These are phyloP conservation scores for Arthrobotrys musiformis DNA, from an alignment of 2,329 filamentous ascomycete species.

Conservation along the genomic window DNA sequence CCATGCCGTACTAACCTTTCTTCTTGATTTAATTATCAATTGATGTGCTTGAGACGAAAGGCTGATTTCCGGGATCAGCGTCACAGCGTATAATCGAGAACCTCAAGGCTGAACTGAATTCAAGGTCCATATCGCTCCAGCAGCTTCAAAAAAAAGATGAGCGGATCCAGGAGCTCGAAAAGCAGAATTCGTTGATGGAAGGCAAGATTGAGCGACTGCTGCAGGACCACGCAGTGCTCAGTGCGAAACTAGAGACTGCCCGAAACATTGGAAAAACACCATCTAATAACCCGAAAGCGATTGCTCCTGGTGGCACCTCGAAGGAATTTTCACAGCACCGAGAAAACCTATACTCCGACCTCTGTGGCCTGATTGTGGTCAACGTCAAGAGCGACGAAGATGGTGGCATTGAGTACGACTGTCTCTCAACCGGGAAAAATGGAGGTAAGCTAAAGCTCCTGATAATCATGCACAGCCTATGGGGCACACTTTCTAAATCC, in stretches of 20 bases:
- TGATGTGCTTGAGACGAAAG: no score
- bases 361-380: constrained; percentile 49
- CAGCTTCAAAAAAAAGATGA: constrained; percentile 36
- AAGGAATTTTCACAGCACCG: constrained; percentile 52
- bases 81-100: constrained; percentile 44
- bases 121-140: constrained; percentile 14
- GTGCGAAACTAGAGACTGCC: constrained; percentile 49
- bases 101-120: constrained; percentile 34
- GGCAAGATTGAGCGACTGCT: constrained; percentile 46
- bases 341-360: constrained; percentile 51
- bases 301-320: background rate
- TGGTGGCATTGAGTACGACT: constrained; percentile 53
- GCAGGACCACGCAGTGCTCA: constrained; percentile 48
- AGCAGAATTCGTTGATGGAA: constrained; percentile 40
- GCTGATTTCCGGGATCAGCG: background rate
- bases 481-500: background rate
- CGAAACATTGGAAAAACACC: constrained; percentile 34
- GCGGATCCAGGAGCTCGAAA: constrained; percentile 32
- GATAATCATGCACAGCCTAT: background rate
- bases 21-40: background rate
- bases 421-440: constrained; percentile 52
- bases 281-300: constrained; percentile 24
- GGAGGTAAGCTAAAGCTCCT: constrained; percentile 26
- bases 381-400: constrained; percentile 52
- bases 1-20: background rate